Conservation (phyloP, 164 flowering plant genomes). For the Brasenia schreberi region DNA sequence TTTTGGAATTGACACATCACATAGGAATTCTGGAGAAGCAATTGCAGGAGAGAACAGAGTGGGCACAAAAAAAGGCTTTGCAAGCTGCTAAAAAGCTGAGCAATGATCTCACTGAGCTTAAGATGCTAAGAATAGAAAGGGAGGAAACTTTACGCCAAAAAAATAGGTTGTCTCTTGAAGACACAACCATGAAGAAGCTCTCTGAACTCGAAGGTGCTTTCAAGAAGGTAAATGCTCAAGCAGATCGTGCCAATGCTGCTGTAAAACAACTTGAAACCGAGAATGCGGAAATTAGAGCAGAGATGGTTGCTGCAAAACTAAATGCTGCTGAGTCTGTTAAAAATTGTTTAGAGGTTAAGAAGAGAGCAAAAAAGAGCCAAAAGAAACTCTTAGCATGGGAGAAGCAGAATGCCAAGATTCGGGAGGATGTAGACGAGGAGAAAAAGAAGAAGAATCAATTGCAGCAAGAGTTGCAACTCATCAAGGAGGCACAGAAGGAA, state of each 20-base stretch:
- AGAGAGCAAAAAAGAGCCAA: slow-evolving; percentile 77
- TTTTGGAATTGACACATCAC: slow-evolving; percentile 47
- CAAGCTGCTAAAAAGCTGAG: slow-evolving; percentile 96
- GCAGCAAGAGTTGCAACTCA: slow-evolving; percentile 31
- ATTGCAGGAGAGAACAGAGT: slow-evolving; percentile 77
- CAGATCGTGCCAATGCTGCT: slow-evolving; percentile 84
- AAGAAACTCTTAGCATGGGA: slow-evolving; percentile 88
- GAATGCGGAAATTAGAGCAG: slow-evolving; percentile 96
- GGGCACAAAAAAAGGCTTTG: slow-evolving; percentile 98
- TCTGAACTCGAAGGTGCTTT: slow-evolving; percentile 88
- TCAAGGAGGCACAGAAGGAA: slow-evolving; percentile 48
- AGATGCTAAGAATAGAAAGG: slow-evolving; percentile 73
- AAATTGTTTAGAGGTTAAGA: slow-evolving; percentile 66
- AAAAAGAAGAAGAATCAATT: slow-evolving; percentile 51
- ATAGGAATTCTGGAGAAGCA: slow-evolving; percentile 72
- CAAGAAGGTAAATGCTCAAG: slow-evolving; percentile 86
- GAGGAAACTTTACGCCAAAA: slow-evolving; percentile 79
- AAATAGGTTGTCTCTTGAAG: slow-evolving; percentile 63
- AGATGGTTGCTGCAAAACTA: slow-evolving; percentile 94
- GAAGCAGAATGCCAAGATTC: slow-evolving; percentile 73
- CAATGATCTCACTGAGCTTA: slow-evolving; percentile 77
- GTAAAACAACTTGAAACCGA: slow-evolving; percentile 79
- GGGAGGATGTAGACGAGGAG: slow-evolving; percentile 70
- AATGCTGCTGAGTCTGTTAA: slow-evolving; percentile 84
- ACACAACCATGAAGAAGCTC: slow-evolving; percentile 74